Conservation (phyloP, 202 grass and related monocot genomes). For the Musa balbisiana region DNA sequence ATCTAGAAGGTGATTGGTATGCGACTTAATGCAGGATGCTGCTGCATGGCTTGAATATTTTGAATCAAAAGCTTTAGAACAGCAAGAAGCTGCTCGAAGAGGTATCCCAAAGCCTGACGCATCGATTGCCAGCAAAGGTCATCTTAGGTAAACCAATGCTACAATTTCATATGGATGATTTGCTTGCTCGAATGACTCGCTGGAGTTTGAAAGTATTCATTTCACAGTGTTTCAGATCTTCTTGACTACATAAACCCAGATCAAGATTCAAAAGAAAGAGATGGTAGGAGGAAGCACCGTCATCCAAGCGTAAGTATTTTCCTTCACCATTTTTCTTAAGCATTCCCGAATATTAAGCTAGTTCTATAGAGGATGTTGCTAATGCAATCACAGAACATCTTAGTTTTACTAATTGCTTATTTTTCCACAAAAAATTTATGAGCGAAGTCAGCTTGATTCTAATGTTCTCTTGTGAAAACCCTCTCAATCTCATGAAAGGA, state of each 20-base stretch:
- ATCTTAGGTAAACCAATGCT: constrained; percentile 85
- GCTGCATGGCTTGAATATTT: constrained; percentile 98
- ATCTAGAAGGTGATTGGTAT: constrained; percentile 11
- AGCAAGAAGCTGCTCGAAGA: constrained; percentile 82
- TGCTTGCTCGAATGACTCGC: constrained; percentile 20
- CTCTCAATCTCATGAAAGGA: background rate
- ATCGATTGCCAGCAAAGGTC: constrained; percentile 98
- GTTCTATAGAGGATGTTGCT: too few species aligned
- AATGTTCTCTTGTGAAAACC: background rate
- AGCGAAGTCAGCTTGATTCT: too few species aligned
- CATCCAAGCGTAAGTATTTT: constrained; percentile 64
- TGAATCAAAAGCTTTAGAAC: constrained; percentile 81
- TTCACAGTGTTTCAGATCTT: constrained; percentile 94
- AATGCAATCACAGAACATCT: too few species aligned
- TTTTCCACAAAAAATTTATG: too few species aligned
- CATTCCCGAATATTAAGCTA: background rate
- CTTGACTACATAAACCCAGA: constrained; percentile 99
- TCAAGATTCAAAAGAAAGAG: constrained; percentile 81
- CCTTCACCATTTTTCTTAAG: constrained; percentile 18
- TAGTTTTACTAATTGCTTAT: too few species aligned
- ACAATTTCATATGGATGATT: constrained; percentile 1
- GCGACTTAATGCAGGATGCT: constrained; percentile 63
- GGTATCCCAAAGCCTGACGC: constrained; percentile 97
- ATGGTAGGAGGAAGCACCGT: constrained; percentile 64
- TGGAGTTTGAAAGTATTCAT: constrained; percentile 44